These are phyloP conservation scores for Luffa acutangula DNA, from an alignment of 306 rosid genomes.

Conservation along the genomic window DNA sequence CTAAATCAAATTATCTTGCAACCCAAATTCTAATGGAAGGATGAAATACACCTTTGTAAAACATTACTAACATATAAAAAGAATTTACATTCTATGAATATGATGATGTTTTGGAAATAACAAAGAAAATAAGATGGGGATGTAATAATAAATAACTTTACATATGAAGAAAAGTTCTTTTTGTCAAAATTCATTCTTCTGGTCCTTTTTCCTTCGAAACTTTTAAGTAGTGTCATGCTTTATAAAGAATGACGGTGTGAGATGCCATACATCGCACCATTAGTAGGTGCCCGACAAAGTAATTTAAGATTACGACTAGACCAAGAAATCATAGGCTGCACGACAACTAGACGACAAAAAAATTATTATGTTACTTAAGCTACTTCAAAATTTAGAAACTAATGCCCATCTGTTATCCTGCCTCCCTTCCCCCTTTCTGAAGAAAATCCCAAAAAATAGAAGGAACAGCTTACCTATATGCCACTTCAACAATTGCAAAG, in stretches of 20 bases:
- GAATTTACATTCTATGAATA: no score
- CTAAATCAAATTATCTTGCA: no score
- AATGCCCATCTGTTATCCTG: not conserved
- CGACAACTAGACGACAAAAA: not conserved
- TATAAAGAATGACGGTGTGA: not conserved
- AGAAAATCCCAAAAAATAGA: not conserved
- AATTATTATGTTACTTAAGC: not conserved
- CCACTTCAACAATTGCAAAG: conserved; percentile 99
- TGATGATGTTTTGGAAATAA: no score
- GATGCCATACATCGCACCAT: not conserved
- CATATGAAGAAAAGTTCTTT: no score
- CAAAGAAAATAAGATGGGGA: no score
- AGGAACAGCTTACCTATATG: conserved; percentile 59
- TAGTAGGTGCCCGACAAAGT: not conserved
- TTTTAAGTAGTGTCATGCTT: not conserved
- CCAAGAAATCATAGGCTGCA: not conserved
- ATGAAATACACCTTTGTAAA: no score
- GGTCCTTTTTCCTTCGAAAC: not conserved
- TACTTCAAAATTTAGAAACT: not conserved
- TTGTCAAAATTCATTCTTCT: not conserved
- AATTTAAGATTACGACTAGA: no score
- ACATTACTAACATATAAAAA: no score
- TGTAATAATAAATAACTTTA: no score
- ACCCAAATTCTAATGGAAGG: no score
- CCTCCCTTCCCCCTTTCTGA: no score